Percentiles rank a stretch among this genome's conserved stretches.
Conservation (phyloP, 495 filamentous ascomycete species). For the Durotheca rogersii region DNA sequence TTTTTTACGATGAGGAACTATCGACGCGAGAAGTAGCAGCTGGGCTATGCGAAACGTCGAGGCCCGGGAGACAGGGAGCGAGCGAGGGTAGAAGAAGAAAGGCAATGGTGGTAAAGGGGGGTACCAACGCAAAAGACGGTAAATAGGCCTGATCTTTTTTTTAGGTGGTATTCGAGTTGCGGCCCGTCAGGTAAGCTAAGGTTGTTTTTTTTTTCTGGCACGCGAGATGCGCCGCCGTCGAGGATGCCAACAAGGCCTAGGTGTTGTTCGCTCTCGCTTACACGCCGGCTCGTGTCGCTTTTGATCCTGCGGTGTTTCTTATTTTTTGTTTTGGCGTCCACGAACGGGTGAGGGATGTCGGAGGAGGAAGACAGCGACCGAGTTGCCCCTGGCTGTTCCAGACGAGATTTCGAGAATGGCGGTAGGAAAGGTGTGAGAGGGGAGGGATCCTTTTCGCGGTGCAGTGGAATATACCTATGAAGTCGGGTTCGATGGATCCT, state of each 20-base stretch:
- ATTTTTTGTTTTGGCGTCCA: conserved; percentile 6
- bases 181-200: conserved; percentile 18
- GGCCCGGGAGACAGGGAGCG: background rate
- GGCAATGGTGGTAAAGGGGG: no score
- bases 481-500: conserved; percentile 31
- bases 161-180: conserved; percentile 5
- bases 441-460: conserved; percentile 20
- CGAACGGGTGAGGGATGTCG: background rate
- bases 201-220: conserved; percentile 15
- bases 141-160: background rate
- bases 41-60: background rate
- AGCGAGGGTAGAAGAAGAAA: conserved; percentile 2
- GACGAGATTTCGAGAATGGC: conserved; percentile 5
- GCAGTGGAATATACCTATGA: conserved; percentile 32
- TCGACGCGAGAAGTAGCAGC: no score
- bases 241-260: no score
- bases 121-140: conserved; percentile 1
- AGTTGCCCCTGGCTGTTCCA: conserved; percentile 8
- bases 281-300: no score
- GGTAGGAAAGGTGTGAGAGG: conserved; percentile 13
- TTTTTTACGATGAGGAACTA: no score
- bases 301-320: background rate
- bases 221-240: conserved; percentile 23
- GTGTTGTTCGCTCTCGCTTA: no score
- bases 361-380: background rate